Percentiles rank a stretch among this genome's conserved stretches.
These are phyloP conservation scores for Phytopythium montanum DNA, from an alignment of 352 stramenopile species.

Conservation along the genomic window DNA sequence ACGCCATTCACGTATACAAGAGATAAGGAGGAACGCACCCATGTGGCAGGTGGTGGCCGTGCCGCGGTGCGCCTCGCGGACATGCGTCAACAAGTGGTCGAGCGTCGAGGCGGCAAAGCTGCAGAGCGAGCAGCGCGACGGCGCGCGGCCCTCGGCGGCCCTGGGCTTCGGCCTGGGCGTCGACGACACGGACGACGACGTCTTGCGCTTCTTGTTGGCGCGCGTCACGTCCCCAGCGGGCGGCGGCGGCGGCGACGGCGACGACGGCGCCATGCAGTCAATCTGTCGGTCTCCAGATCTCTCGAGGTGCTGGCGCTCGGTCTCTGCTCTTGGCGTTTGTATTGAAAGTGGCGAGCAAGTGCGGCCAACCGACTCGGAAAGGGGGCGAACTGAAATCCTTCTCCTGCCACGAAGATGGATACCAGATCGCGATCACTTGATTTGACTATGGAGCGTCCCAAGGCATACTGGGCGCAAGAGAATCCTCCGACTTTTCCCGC, in stretches of 20 bases:
- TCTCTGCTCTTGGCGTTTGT: too few species aligned
- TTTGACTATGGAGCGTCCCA: neutral
- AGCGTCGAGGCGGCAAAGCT: constrained; percentile 39
- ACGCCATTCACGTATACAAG: too few species aligned
- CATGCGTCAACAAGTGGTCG: constrained; percentile 47
- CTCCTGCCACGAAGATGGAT: neutral
- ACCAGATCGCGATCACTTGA: neutral
- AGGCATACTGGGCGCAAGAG: constrained; percentile 4
- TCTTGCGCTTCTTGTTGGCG: constrained; percentile 64
- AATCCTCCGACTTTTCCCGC: constrained; percentile 3
- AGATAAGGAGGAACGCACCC: constrained; percentile 30
- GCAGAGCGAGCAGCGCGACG: constrained; percentile 34
- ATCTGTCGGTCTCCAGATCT: too few species aligned
- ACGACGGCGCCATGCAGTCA: constrained; percentile 7
- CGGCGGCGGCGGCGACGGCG: neutral
- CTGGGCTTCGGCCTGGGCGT: too few species aligned
- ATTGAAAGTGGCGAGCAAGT: too few species aligned
- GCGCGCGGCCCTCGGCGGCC: constrained; percentile 6
- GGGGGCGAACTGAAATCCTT: neutral
- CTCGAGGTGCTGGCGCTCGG: too few species aligned
- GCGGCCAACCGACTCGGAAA: too few species aligned
- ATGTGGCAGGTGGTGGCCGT: constrained; percentile 28
- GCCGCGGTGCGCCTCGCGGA: constrained; percentile 31
- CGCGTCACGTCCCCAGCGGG: constrained; percentile 3
- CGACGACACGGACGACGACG: constrained; percentile 14